Base-by-base conservation (phyloP, 2,329 filamentous ascomycete genomes). In the Magnaporthiopsis rhizophila region DNA sequence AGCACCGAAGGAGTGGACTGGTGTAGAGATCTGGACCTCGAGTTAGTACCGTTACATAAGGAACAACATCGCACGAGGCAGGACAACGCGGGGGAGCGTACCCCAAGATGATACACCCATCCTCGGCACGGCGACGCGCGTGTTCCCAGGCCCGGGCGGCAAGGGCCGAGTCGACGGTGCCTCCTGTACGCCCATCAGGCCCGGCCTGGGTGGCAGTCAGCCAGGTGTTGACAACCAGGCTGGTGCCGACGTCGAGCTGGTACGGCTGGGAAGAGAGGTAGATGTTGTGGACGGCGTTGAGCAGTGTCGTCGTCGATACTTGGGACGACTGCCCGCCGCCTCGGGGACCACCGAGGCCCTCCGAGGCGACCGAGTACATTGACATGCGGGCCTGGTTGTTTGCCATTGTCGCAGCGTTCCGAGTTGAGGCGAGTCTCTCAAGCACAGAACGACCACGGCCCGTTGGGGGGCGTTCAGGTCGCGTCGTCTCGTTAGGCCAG, bases 201-300 rank as follows among this genome's bases (percentile, higher is more conserved):
- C 88, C 86, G 30, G 84, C 79, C 69, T 90, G 90, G 34, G 86
- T 83, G 24, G 91, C 91, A 3, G 91, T 96, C 63, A 95, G 83
- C 93, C 93, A 97, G 65, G 92, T 97, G 78, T 98, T 98, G 69
- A 98, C 92, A 0, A 95, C 93, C 56, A 98, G 76, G 74, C 92
- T 97, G 50, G 93, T 95, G 69, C 91, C 92, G 61, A 92, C 88
- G 76, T 99, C 95, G 59, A 99, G 85, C 67, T 84, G 83, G 74
- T 96, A 95, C n/a, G 94, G 86, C 72, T 92, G 87, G 36, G 87
- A 88, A 3, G 90, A 87, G 61, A 91, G 84, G 76, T 96, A 98
- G 72, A 90, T 89, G 70, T 91, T 92, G 78, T 99, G 95, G 59
- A 97, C 84, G 64, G 91, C 86, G 77, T 98, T 98, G 64, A 99